Evolutionary conservation across 352 stramenopile species (phyloP), one percentile per base, ranked within the genome.

Genomic region (Phytophthora sojae): DNA sequence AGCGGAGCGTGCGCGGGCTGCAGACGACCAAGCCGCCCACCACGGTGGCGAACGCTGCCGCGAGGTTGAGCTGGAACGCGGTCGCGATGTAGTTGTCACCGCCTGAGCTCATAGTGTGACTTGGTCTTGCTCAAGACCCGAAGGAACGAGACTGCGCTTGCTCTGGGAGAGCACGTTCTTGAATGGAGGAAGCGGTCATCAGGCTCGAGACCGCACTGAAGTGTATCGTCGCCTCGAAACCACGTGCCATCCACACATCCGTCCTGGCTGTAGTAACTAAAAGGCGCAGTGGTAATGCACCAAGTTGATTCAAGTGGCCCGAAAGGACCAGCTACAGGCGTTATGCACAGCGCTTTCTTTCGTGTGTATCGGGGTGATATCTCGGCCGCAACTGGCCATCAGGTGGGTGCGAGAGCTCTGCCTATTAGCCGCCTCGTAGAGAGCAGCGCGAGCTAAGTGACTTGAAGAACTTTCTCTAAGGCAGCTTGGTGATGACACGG

Each of bases 21-120:
- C 85, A 93, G 57, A 94, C 80, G 45, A 91, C 64, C 26, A 84
- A 64, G 0, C 82, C 86, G 9, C 87, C 87, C 6, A 92, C 11
- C 3, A 86, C 73, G 1, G 87, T 93, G 15, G 75, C 80, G 1
- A 90, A 52, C 4, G 80, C 84, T 0, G 87, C 70, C 3, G 65
- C 74, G 29, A 67, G 57, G 14, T 82, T 89, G 30, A 94, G 68
- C 25, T 72, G 69, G 64, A 94, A 65, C 6, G 71, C 75, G 17
- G 60, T 57, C 11, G 51, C 59, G n/a, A 70, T 62, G 30, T 71
- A 42, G 17, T 37, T 53, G 8, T 42, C 32, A 17, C 39, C 8
- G 21, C 21, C 21, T 21, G 54, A 35, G 19, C 12, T 17, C 45
- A 52, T 52, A 7, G 2, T 25, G 3, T 29, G 45, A 26, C 8